Percentiles rank a stretch among this genome's conserved stretches.
Conservation (phyloP, 306 rosid species). For the Calophaca sinica region DNA sequence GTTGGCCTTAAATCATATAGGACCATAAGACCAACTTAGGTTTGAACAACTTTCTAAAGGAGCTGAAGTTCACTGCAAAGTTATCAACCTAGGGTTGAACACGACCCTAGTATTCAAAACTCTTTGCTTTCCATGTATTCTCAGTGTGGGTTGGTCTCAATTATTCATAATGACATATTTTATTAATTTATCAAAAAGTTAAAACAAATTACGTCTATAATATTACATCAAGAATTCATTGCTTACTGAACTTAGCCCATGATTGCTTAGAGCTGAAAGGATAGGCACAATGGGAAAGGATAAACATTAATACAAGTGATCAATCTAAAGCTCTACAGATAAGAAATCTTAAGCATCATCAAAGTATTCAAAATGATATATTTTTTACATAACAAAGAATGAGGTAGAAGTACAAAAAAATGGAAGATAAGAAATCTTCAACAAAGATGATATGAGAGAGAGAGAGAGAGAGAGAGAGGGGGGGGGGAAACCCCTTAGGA, state of each 20-base stretch:
- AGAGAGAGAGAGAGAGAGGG: too few species aligned
- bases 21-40: too few species aligned
- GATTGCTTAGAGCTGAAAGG: background rate
- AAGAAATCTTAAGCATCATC: too few species aligned
- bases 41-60: conserved; percentile 53
- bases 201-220: background rate
- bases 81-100: conserved; percentile 58
- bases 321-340: too few species aligned
- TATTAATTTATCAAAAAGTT: background rate
- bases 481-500: background rate
- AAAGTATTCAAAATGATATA: too few species aligned
- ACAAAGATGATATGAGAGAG: background rate
- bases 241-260: background rate
- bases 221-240: background rate
- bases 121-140: conserved; percentile 64
- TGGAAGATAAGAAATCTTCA: conserved; percentile 13
- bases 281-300: background rate
- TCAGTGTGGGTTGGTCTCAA: conserved; percentile 51
- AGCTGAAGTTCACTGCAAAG: conserved; percentile 61
- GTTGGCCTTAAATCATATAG: too few species aligned
- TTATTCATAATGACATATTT: background rate
- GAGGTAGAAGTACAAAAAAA: background rate
- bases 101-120: conserved; percentile 54
- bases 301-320: too few species aligned
- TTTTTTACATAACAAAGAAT: too few species aligned